Evolutionary conservation across 192 early-diverging fungal species (phyloP).

Genomic region (Phycomyces blakesleeanus): DNA sequence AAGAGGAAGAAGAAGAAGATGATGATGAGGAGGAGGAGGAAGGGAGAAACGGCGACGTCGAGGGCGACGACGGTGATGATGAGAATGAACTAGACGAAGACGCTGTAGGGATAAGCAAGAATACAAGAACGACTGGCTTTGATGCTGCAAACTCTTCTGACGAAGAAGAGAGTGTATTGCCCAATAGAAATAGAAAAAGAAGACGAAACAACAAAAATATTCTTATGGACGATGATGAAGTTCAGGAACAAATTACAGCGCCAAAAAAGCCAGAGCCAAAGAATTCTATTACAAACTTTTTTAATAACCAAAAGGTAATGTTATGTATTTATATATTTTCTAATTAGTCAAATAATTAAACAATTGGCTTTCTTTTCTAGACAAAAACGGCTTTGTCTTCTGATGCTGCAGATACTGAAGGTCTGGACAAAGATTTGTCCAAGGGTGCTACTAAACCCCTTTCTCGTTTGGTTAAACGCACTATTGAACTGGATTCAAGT

Average conservation of each 20-base stretch:
- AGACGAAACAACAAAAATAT: background rate
- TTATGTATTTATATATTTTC: background rate
- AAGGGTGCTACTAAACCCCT: background rate
- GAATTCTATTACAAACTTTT: background rate
- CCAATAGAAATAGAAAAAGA: background rate
- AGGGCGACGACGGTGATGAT: background rate
- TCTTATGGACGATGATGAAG: background rate
- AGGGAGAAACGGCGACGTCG: no score
- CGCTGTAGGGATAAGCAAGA: background rate
- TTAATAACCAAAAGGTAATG: background rate
- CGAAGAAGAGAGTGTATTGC: background rate
- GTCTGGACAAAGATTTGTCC: background rate
- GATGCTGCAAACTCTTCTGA: background rate
- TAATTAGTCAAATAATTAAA: no score
- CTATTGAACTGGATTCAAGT: background rate
- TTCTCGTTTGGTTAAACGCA: background rate
- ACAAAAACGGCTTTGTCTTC: background rate
- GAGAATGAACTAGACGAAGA: background rate
- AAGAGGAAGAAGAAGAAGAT: constrained; percentile 5
- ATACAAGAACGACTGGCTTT: no score
- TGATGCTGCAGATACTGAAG: background rate
- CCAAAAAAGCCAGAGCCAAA: background rate
- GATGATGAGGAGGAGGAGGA: background rate
- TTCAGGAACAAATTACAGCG: background rate
- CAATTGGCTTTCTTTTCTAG: no score